Evolutionary conservation across 257 asterid species (phyloP), one percentile per base, ranked within the genome.

Genomic region (Nicotiana otophora): DNA sequence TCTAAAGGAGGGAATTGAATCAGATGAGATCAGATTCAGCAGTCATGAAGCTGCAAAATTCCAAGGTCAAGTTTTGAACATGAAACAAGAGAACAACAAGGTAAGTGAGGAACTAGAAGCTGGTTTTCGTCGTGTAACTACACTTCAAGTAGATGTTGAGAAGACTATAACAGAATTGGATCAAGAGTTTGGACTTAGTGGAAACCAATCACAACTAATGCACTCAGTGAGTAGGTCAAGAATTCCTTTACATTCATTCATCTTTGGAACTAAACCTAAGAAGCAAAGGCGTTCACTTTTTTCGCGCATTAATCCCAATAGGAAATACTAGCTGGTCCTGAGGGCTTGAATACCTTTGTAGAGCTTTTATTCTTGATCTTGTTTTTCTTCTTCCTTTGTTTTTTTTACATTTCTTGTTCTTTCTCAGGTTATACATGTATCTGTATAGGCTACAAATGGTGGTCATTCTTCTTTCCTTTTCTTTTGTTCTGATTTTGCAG

Each of bases 11-110:
- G 90, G 93, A 1, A 88, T 86, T 1, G 92, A 88, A 57, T 97
- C 89, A 76, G 97, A 93, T 1, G 95, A 90, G 64, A 89, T 88
- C 62, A 83, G 61, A 67, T 89, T 96, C 86, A 89, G 92, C 69
- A 92, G 92, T 84, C 96, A 92, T 82, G 94, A 94, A 84, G 99
- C 99, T 62, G 99, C 99, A 79, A 94, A 90, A 76, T 83, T 94
- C 79, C 98, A 94, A 83, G 99, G 98, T 33, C 98, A 94, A 90
- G 83, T 92, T 70, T 42, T 90, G 90, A 93, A 90, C 91, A 94
- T 94, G 99, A 93, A 93, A 86, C 98, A 92, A 68, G 99, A 94
- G 83, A 96, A 94, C 87, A 94, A 89, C 74, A 94, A 89, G 91
- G 97, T 96, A 4, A 90, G 89, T 74, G 92, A 90, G 55, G 98